Evolutionary conservation across 2,329 filamentous ascomycete species (phyloP).

Genomic region (Verticillium isaacii): DNA sequence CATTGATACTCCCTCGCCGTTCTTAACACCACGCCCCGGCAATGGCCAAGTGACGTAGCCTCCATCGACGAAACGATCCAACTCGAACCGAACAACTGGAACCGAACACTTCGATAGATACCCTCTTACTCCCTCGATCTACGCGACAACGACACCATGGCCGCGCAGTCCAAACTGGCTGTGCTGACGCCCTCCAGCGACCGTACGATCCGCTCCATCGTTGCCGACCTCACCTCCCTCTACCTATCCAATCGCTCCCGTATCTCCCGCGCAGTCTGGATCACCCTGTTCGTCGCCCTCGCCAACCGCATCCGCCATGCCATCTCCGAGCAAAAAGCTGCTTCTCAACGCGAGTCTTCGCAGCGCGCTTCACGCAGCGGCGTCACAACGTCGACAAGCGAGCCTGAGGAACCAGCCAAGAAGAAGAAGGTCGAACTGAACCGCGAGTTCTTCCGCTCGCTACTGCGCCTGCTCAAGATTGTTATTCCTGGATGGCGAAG

Average conservation of each 20-base stretch:
- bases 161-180: slow-evolving; percentile 68
- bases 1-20: neutral
- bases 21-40: neutral
- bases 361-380: slow-evolving; percentile 38
- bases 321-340: slow-evolving; percentile 87
- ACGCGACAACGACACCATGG: slow-evolving; percentile 50
- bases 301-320: slow-evolving; percentile 86
- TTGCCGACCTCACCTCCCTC: slow-evolving; percentile 63
- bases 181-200: slow-evolving; percentile 46
- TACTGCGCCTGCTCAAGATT: slow-evolving; percentile 75
- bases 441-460: slow-evolving; percentile 70
- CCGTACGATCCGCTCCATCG: slow-evolving; percentile 58
- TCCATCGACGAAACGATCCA: neutral
- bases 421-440: slow-evolving; percentile 89
- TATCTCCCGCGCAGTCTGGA: slow-evolving; percentile 79
- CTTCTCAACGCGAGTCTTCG: slow-evolving; percentile 63
- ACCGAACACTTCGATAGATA: neutral
- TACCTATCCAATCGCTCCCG: slow-evolving; percentile 77
- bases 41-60: slow-evolving; percentile 2
- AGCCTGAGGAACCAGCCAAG: slow-evolving; percentile 19
- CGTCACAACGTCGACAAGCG: slow-evolving; percentile 43
- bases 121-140: neutral
- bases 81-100: neutral
- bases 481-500: slow-evolving; percentile 87
- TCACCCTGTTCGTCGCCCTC: slow-evolving; percentile 75